These are phyloP conservation scores for Geranium incanum DNA, from an alignment of 441 rosid species.

Conservation along the genomic window DNA sequence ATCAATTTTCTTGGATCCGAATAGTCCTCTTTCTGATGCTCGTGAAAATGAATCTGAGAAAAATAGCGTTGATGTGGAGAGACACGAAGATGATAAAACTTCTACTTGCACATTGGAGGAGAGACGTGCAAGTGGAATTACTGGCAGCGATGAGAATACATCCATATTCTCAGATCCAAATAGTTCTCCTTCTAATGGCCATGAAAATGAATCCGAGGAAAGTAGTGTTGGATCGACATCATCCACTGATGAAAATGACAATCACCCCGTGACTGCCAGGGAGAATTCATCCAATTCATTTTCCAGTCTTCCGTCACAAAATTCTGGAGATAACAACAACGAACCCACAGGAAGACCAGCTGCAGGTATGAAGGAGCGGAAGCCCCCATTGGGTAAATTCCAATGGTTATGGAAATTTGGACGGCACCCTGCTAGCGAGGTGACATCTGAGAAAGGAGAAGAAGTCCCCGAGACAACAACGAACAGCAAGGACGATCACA, in stretches of 20 bases:
- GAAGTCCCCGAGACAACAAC: conserved; percentile 27
- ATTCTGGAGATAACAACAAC: conserved; percentile 26
- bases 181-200: conserved; percentile 43
- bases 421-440: conserved; percentile 43
- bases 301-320: conserved; percentile 38
- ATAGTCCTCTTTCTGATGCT: conserved; percentile 43
- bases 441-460: conserved; percentile 34
- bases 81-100: conserved; percentile 14
- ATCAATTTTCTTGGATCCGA: conserved; percentile 43
- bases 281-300: conserved; percentile 42
- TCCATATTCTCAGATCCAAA: conserved; percentile 45
- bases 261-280: conserved; percentile 18
- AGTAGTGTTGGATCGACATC: conserved; percentile 51
- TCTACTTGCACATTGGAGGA: conserved; percentile 28
- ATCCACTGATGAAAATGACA: conserved; percentile 36
- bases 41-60: conserved; percentile 53
- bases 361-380: conserved; percentile 41
- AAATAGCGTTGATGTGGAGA: conserved; percentile 35
- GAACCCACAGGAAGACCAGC: conserved; percentile 26
- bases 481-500: conserved; percentile 26
- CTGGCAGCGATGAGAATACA: conserved; percentile 52
- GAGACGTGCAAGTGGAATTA: conserved; percentile 33
- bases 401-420: conserved; percentile 93
- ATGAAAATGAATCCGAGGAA: conserved; percentile 52
- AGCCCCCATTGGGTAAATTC: conserved; percentile 54